Percentiles rank a stretch among this genome's conserved stretches.
Evolutionary conservation across 2,329 filamentous ascomycete genomes (phyloP).

Genomic region (Trichoderma afroharzianum): DNA sequence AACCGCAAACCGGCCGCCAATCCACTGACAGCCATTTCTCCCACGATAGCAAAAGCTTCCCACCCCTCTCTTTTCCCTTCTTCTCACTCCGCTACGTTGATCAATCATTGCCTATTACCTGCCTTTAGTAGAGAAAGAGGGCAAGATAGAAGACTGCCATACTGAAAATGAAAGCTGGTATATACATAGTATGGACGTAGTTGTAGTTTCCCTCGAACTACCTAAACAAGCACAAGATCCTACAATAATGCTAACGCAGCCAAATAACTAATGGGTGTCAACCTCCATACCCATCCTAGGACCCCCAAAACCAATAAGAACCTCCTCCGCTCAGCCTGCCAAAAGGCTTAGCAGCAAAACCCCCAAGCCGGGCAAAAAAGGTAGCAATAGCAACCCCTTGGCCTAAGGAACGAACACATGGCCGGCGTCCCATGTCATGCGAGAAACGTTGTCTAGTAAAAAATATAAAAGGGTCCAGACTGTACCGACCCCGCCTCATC

Average conservation of each 20-base stretch:
- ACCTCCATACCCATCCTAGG: neutral
- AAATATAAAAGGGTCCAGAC: neutral
- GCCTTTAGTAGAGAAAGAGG: neutral
- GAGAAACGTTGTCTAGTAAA: too few species aligned
- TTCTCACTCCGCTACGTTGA: neutral
- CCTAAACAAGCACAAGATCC: too few species aligned
- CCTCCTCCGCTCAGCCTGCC: neutral
- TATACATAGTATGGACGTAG: neutral
- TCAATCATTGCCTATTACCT: rapidly evolving
- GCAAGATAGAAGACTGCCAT: neutral
- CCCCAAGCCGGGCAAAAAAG: neutral
- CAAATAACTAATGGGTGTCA: neutral
- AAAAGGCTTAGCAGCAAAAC: neutral
- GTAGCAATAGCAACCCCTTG: neutral
- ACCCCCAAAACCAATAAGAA: neutral
- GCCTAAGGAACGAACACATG: neutral
- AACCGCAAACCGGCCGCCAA: neutral
- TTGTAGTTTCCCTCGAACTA: neutral
- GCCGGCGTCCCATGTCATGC: neutral
- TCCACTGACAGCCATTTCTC: neutral
- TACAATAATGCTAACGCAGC: neutral
- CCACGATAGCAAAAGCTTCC: neutral
- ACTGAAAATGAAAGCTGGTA: neutral
- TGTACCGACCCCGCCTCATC: neutral
- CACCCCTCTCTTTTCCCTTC: neutral